These are phyloP conservation scores for Closterium sp. DNA, from an alignment of 139 green algal genomes.

Conservation along the genomic window DNA sequence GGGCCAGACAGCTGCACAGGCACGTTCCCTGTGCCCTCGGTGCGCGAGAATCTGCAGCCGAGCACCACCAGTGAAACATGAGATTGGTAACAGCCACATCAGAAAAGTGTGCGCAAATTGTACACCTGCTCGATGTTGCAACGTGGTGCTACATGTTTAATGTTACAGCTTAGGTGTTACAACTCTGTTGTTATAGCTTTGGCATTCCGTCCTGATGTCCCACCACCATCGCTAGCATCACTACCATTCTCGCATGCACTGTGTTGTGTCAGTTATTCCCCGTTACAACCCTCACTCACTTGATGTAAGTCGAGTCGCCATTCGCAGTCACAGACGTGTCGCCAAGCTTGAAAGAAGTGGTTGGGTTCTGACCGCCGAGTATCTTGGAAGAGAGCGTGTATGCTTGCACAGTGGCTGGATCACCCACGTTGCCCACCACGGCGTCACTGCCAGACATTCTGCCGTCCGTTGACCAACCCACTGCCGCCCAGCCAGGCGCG, in stretches of 20 bases:
- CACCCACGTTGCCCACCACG: not conserved
- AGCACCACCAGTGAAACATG: not conserved
- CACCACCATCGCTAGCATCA: not conserved
- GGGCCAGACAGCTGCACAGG: not conserved
- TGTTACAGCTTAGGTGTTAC: not conserved
- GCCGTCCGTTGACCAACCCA: not conserved
- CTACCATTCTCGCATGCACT: not conserved
- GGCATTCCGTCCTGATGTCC: not conserved
- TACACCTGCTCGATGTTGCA: not conserved
- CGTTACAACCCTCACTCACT: not conserved
- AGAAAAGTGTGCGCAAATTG: not conserved
- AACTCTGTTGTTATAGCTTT: not conserved
- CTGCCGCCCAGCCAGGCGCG: not conserved
- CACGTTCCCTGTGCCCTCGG: not conserved
- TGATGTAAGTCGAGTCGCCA: not conserved
- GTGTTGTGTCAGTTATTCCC: no score
- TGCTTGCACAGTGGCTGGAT: not conserved
- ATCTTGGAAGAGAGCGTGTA: not conserved
- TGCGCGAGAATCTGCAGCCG: not conserved
- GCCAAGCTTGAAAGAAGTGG: not conserved
- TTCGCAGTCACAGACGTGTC: not conserved
- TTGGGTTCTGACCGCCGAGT: not conserved
- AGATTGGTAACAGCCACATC: not conserved
- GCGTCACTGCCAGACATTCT: not conserved
- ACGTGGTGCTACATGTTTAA: not conserved